Conservation (phyloP, 2,329 filamentous ascomycete genomes). For the Fusarium multiceps region DNA sequence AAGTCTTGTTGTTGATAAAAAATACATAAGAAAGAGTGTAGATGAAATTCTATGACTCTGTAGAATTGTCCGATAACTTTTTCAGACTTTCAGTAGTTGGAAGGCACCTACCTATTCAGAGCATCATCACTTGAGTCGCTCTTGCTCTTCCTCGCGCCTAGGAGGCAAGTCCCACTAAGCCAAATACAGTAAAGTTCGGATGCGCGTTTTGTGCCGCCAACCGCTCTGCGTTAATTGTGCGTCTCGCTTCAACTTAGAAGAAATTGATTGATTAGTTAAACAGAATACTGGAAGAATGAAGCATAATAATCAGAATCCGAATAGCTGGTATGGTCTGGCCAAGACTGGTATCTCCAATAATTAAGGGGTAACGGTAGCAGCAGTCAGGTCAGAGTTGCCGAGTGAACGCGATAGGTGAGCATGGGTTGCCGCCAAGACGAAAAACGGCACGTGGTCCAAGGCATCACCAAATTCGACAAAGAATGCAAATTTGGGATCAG, state of each 20-base stretch:
- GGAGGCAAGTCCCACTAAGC: not conserved
- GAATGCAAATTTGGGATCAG: not conserved
- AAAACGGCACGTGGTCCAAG: not conserved
- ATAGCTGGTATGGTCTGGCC: not conserved
- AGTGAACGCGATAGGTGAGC: too few species aligned
- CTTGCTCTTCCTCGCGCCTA: not conserved
- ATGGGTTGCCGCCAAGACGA: not conserved
- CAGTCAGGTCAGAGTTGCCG: not conserved
- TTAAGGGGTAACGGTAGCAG: not conserved
- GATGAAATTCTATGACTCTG: not conserved
- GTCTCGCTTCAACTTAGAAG: not conserved
- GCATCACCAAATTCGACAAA: not conserved
- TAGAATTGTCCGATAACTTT: not conserved
- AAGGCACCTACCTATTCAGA: not conserved
- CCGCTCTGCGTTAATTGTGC: conserved; percentile 5
- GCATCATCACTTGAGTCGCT: not conserved
- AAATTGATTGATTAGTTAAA: not conserved
- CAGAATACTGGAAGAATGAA: not conserved
- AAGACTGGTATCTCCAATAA: not conserved
- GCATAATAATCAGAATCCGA: not conserved
- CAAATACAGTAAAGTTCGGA: conserved; percentile 10
- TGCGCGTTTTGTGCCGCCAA: conserved; percentile 6
- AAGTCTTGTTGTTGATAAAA: not conserved
- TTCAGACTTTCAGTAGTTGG: not conserved
- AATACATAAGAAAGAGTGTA: not conserved